Percentiles rank a stretch among this genome's conserved stretches.
Evolutionary conservation across 163 green algal species (phyloP).

Genomic region (Scenedesmus sp.): DNA sequence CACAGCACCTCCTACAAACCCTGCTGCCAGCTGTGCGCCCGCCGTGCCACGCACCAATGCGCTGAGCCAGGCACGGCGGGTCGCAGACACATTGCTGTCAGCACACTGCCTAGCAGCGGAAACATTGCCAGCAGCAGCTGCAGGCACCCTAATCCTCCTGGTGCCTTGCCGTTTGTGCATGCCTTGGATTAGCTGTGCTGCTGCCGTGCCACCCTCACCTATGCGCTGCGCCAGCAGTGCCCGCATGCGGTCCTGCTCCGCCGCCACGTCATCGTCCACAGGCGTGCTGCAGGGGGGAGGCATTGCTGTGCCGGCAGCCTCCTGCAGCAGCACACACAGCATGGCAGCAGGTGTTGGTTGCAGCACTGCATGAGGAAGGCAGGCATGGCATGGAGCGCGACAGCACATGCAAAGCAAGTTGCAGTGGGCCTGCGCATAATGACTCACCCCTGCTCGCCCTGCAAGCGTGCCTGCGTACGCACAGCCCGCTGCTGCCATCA

Average conservation of each 20-base stretch:
- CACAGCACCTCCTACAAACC: neutral
- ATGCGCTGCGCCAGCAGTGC: constrained; percentile 57
- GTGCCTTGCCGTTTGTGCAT: neutral
- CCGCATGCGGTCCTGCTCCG: constrained; percentile 76
- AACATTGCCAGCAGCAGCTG: neutral
- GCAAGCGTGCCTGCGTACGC: too few relatives aligned
- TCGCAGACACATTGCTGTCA: too few relatives aligned
- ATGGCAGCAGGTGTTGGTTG: neutral
- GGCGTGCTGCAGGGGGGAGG: neutral
- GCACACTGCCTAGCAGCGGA: neutral
- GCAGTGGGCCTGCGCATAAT: neutral
- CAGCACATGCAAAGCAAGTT: neutral
- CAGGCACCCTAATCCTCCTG: neutral
- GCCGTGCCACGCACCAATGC: neutral
- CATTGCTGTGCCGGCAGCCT: neutral
- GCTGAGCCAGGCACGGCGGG: too few relatives aligned
- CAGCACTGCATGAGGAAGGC: neutral
- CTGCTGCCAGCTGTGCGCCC: neutral
- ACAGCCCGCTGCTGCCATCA: neutral
- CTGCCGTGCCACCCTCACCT: neutral
- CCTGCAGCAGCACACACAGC: constrained; percentile 18
- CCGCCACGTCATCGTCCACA: constrained; percentile 78
- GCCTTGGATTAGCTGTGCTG: neutral
- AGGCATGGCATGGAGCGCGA: neutral
- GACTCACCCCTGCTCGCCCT: neutral